phyloP scores from a whole-genome alignment of 164 flowering plant species.

The Macadamia tetraphylla region DNA sequence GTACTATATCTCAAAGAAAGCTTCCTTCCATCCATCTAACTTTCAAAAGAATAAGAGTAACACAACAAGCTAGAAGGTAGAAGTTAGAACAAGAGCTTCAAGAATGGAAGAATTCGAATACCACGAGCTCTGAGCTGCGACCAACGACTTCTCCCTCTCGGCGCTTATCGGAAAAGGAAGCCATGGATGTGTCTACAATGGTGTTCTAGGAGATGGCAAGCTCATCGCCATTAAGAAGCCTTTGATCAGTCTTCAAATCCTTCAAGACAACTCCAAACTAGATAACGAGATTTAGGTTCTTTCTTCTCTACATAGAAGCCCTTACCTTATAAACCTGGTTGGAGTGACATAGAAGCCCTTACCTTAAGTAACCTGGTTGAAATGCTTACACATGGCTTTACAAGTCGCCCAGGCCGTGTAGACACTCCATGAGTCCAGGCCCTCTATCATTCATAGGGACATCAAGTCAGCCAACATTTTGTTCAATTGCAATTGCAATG shows the following conservation, averaged over 20 bases:
- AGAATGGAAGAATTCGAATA: constrained; percentile 30
- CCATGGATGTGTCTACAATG: constrained; percentile 69
- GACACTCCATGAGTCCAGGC: constrained; percentile 39
- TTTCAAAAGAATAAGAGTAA: background rate
- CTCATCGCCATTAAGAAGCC: constrained; percentile 45
- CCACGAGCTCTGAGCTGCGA: constrained; percentile 42
- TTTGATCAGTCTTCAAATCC: constrained; percentile 30
- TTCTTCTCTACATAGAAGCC: constrained; percentile 30
- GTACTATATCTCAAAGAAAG: background rate
- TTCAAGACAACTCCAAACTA: constrained; percentile 40
- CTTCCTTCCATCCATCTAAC: background rate
- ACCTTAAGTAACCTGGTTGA: constrained; percentile 34
- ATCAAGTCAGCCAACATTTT: constrained; percentile 58
- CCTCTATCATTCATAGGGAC: constrained; percentile 53
- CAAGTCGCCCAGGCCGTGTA: constrained; percentile 45
- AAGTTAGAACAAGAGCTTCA: background rate
- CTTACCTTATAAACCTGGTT: constrained; percentile 31
- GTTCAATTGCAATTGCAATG: constrained; percentile 47
- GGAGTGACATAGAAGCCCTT: constrained; percentile 33
- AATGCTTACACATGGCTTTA: constrained; percentile 38
- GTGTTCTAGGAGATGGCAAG: constrained; percentile 28
- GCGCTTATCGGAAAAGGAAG: constrained; percentile 68
- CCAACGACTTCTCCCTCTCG: constrained; percentile 43
- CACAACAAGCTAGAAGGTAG: too few species aligned
- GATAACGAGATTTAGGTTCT: constrained; percentile 48